Conservation (phyloP, 2,329 filamentous ascomycete genomes). For the Alternaria ethzedia region DNA sequence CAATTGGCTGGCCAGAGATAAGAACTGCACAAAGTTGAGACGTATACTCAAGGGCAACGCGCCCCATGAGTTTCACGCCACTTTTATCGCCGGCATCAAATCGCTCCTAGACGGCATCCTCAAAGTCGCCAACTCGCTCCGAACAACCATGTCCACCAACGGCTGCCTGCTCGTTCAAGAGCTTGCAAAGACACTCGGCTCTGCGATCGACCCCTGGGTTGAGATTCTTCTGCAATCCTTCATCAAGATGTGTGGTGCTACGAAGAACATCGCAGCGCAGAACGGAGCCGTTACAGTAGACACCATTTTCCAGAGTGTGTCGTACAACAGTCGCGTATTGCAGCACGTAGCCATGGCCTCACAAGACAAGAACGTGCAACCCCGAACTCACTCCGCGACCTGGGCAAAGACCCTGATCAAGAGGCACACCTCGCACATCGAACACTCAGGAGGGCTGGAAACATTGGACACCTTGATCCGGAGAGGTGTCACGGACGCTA, state of each 20-base stretch:
- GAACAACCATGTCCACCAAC: constrained; percentile 89
- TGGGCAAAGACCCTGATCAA: constrained; percentile 86
- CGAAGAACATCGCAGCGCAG: constrained; percentile 91
- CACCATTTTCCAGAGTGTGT: constrained; percentile 76
- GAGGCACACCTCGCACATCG: constrained; percentile 82
- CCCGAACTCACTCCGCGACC: constrained; percentile 75
- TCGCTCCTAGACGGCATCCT: constrained; percentile 83
- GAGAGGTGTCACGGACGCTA: constrained; percentile 86
- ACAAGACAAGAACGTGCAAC: constrained; percentile 92
- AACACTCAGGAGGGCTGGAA: constrained; percentile 83
- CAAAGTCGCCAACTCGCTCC: constrained; percentile 80
- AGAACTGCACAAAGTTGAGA: constrained; percentile 77
- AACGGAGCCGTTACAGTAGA: constrained; percentile 83
- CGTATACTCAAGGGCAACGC: constrained; percentile 84
- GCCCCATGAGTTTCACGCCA: constrained; percentile 73
- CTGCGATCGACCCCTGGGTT: constrained; percentile 84
- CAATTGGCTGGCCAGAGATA: constrained; percentile 89
- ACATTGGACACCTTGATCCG: constrained; percentile 86
- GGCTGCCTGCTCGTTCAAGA: constrained; percentile 86
- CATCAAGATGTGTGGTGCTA: constrained; percentile 85
- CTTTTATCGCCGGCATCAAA: constrained; percentile 75
- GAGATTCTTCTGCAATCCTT: constrained; percentile 88
- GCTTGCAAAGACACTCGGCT: constrained; percentile 75
- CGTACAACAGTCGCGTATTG: constrained; percentile 81
- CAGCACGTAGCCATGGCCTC: constrained; percentile 83